Base-by-base conservation (phyloP, 305 asterid genomes). In the Withania somnifera region DNA sequence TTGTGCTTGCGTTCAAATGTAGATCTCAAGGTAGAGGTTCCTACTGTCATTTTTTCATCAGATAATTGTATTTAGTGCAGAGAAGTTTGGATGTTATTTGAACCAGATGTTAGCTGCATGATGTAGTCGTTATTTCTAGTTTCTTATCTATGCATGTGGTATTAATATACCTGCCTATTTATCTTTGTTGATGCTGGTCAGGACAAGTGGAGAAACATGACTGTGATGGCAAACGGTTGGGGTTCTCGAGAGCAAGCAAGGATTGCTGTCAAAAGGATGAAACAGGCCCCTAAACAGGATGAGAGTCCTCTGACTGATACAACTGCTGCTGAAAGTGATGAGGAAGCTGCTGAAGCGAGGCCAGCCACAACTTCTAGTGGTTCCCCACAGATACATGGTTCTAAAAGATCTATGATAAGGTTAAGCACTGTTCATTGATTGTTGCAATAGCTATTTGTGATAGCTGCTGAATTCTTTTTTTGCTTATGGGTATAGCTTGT, bases 201-300 rank as follows among this genome's bases (percentile, higher is more conserved):
- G 99, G 99, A 96, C 87, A 96, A 96, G 88, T 96, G 99, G 99
- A 89, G 98, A 92, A 96, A 96, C 91, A 90, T 96, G 97, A 91
- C 97, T 88, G 98, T 96, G 73, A 92, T 94, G 95, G 93, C 98
- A 10, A 96, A 90, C 78, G 97, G 98, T 56, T 91, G 92, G 93
- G 98, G 98, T 7, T 96, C 99, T 45, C 86, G 98, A 52, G 98
- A 93, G 87, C 92, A 92, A 90, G 90, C 97, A 51, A 89, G 93
- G 91, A 81, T 92, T 87, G 89, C 97, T 61, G 90, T 92, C 19
- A 95, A 89, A 87, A 89, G 97, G 88, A 87, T 87, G 82, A 91
- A 87, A 71, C 95, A 90, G 50, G 81, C 87, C 53, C 86, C 90
- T 69, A 93, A 86, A 84, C 90, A 87, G 66, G 95, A 93, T 51